Evolutionary conservation across 2,329 filamentous ascomycete genomes (phyloP).

Genomic region (Shiraia sp.): DNA sequence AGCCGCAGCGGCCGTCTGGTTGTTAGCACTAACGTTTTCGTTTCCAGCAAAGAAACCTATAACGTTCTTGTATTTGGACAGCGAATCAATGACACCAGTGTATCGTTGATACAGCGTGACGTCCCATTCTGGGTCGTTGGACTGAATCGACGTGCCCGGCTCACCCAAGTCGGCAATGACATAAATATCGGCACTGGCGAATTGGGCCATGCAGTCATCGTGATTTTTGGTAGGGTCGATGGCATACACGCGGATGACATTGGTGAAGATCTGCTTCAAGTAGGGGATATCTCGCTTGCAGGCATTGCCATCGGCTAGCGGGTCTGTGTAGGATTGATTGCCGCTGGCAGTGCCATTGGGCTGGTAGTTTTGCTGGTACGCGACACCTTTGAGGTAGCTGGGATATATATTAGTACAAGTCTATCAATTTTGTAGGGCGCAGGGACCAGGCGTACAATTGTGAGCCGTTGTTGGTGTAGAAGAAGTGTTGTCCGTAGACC

Average conservation of each 20-base stretch:
- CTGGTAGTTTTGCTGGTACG: constrained; percentile 72
- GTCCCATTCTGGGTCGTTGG: constrained; percentile 78
- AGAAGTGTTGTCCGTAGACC: constrained; percentile 77
- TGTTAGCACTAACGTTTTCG: constrained; percentile 85
- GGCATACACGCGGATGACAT: constrained; percentile 89
- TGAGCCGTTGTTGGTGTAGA: constrained; percentile 80
- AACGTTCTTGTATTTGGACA: constrained; percentile 84
- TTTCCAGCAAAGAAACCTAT: constrained; percentile 99
- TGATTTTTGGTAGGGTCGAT: constrained; percentile 81
- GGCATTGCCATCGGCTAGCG: constrained; percentile 69
- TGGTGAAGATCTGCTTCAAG: constrained; percentile 78
- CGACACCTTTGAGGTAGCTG: constrained; percentile 84
- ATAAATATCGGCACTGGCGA: constrained; percentile 89
- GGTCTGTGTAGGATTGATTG: constrained; percentile 71
- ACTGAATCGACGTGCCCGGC: constrained; percentile 73
- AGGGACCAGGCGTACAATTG: constrained; percentile 58
- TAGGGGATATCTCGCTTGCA: constrained; percentile 88
- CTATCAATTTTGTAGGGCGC: background rate
- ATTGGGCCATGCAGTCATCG: constrained; percentile 78
- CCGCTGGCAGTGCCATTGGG: constrained; percentile 27
- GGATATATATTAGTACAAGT: constrained; percentile 11
- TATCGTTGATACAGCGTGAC: constrained; percentile 79
- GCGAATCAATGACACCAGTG: constrained; percentile 76
- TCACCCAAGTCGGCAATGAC: constrained; percentile 79
- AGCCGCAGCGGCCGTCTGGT: constrained; percentile 86